A percentile compares a stretch with the other conserved stretches of the same genome.
phyloP scores from a whole-genome alignment of 2,329 filamentous ascomycete species.

The Delphinella strobiligena region DNA sequence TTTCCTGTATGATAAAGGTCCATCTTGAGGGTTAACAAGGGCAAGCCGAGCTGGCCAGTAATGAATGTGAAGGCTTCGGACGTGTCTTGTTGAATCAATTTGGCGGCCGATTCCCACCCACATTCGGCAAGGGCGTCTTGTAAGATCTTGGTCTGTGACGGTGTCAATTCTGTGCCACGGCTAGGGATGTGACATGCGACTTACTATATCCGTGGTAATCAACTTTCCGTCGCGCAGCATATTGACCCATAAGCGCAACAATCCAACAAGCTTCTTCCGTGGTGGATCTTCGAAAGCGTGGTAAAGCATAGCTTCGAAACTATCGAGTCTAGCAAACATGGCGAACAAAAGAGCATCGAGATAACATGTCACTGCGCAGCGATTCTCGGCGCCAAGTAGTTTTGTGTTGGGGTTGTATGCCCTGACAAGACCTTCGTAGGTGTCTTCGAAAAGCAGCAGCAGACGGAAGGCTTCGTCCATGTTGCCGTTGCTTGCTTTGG shows the following conservation, averaged over 20 bases:
- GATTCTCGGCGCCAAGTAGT: conserved; percentile 78
- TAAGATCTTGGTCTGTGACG: conserved; percentile 60
- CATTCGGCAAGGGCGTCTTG: conserved; percentile 74
- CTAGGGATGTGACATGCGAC: too few relatives aligned
- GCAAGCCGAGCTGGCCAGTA: conserved; percentile 76
- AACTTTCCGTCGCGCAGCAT: conserved; percentile 74
- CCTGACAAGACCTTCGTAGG: conserved; percentile 65
- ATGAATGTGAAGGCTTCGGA: conserved; percentile 95
- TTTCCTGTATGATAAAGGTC: conserved; percentile 89
- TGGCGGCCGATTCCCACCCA: conserved; percentile 73
- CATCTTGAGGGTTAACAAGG: conserved; percentile 80
- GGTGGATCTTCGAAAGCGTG: conserved; percentile 62
- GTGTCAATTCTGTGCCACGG: too few relatives aligned
- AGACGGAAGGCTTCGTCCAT: conserved; percentile 64
- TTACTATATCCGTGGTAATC: conserved; percentile 72
- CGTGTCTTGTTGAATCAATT: conserved; percentile 79
- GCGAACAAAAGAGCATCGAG: conserved; percentile 83
- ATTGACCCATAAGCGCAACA: conserved; percentile 87
- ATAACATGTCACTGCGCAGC: conserved; percentile 83
- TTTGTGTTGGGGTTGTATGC: conserved; percentile 59
- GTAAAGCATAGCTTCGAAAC: conserved; percentile 86
- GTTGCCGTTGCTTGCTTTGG: conserved; percentile 56
- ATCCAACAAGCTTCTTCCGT: conserved; percentile 59
- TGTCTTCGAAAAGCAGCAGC: conserved; percentile 66
- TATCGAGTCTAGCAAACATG: conserved; percentile 85